Evolutionary conservation across 202 grass and related monocot species (phyloP), one percentile per base, ranked within the genome.

Genomic region (Sporobolus alterniflorus): DNA sequence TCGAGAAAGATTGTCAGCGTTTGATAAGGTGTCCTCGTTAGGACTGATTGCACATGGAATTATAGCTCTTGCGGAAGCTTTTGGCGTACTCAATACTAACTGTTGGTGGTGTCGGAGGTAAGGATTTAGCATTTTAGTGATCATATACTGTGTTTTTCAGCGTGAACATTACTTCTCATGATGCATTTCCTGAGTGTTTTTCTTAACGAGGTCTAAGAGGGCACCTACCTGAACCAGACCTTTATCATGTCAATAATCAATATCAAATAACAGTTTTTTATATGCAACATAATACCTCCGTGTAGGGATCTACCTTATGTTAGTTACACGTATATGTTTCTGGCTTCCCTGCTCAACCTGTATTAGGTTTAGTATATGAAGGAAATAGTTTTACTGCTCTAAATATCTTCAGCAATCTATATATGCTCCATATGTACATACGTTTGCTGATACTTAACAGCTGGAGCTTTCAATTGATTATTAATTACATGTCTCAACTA

Each of bases 51-150:
- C 74, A 39, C 83, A 92, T 11, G 93, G 88, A 86, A 85, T 90
- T 34, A 88, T 90, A 81, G 93, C 82, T 51, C 65, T 96, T 67
- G 93, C 93, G 65, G 90, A 96, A 81, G 85, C 90, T 47, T 88
- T 80, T 63, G 90, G 93, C 57, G 77, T 95, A 56, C 77, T 93
- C 93, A 78, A 85, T 92, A 83, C 57, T 92, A 39, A 92, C 93
- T 56, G 93, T 96, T 84, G 88, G 93, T 69, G 88, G 90, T 57
- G 73, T 92, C 26, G 88, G 93, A 96, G 90, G 93, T 96, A 88
- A 46, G 63, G 2, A 83, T 28, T 81, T 39, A 52, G 42, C 17
- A 52, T 18, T 39, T 59, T 20, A 13, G 55, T 54, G 30, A 67
- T 44, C 24, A 39, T 26, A 1, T 26, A 34, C 2, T 54, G n/a